A percentile compares a stretch with the other conserved stretches of the same genome.
phyloP scores from a whole-genome alignment of 768 basidiomycete genomes.

The Russula compacta region DNA sequence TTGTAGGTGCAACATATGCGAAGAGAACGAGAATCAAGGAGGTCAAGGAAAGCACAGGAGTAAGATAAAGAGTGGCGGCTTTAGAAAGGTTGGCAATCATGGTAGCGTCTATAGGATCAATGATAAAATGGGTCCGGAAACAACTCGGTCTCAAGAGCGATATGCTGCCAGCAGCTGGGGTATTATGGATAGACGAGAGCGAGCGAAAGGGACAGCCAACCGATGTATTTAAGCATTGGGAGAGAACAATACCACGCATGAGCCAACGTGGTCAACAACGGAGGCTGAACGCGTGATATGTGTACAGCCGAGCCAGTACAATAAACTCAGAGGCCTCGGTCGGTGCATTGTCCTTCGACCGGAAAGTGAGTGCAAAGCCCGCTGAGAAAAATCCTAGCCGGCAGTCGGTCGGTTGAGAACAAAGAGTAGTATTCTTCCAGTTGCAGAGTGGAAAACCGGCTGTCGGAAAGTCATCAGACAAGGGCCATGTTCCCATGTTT shows the following conservation, averaged over 20 bases:
- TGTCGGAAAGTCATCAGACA: background rate
- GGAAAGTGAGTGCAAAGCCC: background rate
- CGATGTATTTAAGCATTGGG: slow-evolving; percentile 1
- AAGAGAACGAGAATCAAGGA: slow-evolving; percentile 58
- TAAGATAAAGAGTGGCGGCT: slow-evolving; percentile 56
- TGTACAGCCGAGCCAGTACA: background rate
- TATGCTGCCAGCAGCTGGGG: slow-evolving; percentile 17
- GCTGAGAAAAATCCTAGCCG: background rate
- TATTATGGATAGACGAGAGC: background rate
- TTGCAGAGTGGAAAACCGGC: background rate
- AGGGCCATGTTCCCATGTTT: background rate
- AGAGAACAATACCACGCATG: background rate
- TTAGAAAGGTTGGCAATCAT: slow-evolving; percentile 72
- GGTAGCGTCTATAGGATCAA: slow-evolving; percentile 21
- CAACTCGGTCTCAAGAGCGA: slow-evolving; percentile 13
- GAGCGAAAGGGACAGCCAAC: background rate
- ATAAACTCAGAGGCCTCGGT: background rate
- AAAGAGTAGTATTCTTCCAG: background rate
- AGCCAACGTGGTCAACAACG: background rate
- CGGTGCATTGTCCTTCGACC: background rate
- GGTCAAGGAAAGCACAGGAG: slow-evolving; percentile 56
- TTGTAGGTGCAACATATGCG: slow-evolving; percentile 56
- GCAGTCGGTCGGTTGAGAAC: background rate
- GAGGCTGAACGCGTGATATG: background rate
- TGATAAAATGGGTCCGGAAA: slow-evolving; percentile 15